Percentiles rank a stretch among this genome's conserved stretches.
Evolutionary conservation across 352 stramenopile species (phyloP).

Genomic region (Pythium coloratum): DNA sequence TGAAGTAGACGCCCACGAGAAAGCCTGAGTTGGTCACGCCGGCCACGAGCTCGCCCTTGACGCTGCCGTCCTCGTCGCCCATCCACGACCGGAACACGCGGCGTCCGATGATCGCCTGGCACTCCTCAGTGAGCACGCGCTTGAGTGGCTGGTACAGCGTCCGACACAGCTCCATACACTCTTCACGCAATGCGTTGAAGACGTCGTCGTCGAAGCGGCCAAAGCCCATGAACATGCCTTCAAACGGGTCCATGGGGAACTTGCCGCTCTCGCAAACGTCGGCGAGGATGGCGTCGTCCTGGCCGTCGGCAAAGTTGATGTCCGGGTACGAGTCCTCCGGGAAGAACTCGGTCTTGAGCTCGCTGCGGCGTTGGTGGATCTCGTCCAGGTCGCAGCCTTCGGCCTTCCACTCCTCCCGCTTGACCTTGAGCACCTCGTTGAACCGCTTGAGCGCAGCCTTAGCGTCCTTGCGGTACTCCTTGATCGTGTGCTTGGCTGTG

Average conservation of each 20-base stretch:
- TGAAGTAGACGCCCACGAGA: conserved; percentile 43
- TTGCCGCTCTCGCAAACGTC: conserved; percentile 54
- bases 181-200: conserved; percentile 44
- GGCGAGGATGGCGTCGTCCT: conserved; percentile 46
- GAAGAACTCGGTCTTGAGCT: conserved; percentile 50
- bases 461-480: conserved; percentile 42
- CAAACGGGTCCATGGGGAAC: conserved; percentile 48
- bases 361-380: conserved; percentile 48
- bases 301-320: conserved; percentile 45
- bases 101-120: conserved; percentile 29
- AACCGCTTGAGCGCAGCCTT: conserved; percentile 41
- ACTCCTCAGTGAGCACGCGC: conserved; percentile 21
- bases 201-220: conserved; percentile 53
- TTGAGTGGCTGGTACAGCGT: conserved; percentile 43
- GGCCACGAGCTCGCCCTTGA: conserved; percentile 45
- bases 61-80: conserved; percentile 30
- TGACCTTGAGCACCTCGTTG: conserved; percentile 35
- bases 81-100: conserved; percentile 48
- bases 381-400: conserved; percentile 47
- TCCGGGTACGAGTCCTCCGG: conserved; percentile 52
- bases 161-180: conserved; percentile 38
- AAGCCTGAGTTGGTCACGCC: conserved; percentile 36
- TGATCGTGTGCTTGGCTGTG: conserved; percentile 32
- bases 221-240: conserved; percentile 33
- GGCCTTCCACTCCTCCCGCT: conserved; percentile 37